Base-by-base conservation (phyloP, 73 alveolate genomes). In the Paramecium pentaurelia region DNA sequence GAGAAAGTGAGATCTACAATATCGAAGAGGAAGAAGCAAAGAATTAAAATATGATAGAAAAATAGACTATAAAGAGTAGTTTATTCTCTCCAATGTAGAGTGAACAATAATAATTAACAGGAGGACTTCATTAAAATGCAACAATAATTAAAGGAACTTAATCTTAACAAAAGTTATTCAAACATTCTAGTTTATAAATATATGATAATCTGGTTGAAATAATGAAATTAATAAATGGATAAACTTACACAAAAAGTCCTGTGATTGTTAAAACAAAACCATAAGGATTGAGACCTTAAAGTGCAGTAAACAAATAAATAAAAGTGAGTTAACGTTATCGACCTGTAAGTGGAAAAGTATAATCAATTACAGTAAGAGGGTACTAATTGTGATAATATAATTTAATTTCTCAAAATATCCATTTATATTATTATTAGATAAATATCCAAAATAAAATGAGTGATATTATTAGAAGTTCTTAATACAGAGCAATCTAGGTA, bases 221-320 rank as follows among this genome's bases (percentile, higher is more conserved):
- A 9, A 80, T 80, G 49, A 80, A 27, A 44, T 47, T 47, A 30
- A 80, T 80, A 3, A 44, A 44, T 14, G 91, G 58, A 20, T 32
- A 44, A 10, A 44, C 27, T 44, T 64, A 12, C 32, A 73, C 37
- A 0, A 73, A 73, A 40, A 80, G 77, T 80, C 91, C 91, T 42
- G 20, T 80, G 14, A 36, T 80, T 22, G 71, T 49, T 5, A 80
- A 45, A 12, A 80, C 91, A 1, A 80, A 80, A 47, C 34, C 44
- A 12, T 47, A 80, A 20, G 91, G 91, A 18, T 44, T 44, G 20
- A 80, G 91, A 80, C 75, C 91, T 38, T 47, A 80, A 11, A 80
- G 77, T 80, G 91, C 91, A 18, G 87, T 73, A 6, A 64, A 64
- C 30, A 64, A 34, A 64, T 34, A 64, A 12, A 5, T 11, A 12